These are phyloP conservation scores for Priceomyces fermenticarens DNA, from an alignment of 805 yeast species.

Conservation along the genomic window DNA sequence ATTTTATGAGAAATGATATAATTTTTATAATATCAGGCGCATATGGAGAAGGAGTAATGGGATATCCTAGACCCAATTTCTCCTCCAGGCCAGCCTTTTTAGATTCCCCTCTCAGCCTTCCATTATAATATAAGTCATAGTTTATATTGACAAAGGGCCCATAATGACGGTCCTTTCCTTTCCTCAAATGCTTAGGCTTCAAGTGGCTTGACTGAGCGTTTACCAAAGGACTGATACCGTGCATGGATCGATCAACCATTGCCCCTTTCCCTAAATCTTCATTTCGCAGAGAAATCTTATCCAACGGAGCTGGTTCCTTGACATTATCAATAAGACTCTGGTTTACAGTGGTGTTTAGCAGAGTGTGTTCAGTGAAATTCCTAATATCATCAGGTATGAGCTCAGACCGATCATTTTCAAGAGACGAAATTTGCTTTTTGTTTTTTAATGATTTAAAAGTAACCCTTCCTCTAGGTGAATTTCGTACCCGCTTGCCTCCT, in stretches of 20 bases:
- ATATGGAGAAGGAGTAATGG: slow-evolving; percentile 20
- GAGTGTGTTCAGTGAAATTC: slow-evolving; percentile 1
- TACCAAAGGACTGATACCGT: no score
- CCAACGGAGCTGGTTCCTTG: not conserved
- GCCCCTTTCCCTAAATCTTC: no score
- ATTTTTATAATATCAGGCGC: slow-evolving; percentile 34
- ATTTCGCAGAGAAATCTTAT: not conserved
- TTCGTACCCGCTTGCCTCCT: slow-evolving; percentile 26
- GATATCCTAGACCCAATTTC: slow-evolving; percentile 34
- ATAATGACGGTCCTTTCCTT: slow-evolving; percentile 13
- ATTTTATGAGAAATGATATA: slow-evolving; percentile 30
- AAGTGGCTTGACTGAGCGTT: no score
- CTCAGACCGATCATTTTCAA: not conserved
- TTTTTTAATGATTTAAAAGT: slow-evolving; percentile 19
- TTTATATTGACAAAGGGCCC: slow-evolving; percentile 37
- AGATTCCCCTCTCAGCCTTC: slow-evolving; percentile 18
- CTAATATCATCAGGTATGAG: no score
- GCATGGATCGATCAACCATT: no score
- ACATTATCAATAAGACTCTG: no score
- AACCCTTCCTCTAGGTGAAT: slow-evolving; percentile 23
- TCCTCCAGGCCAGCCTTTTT: slow-evolving; percentile 16
- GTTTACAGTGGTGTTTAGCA: slow-evolving; percentile 16
- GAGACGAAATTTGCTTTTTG: slow-evolving; percentile 17
- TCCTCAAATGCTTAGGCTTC: no score
- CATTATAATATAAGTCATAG: slow-evolving; percentile 38